Evolutionary conservation across 139 green algal species (phyloP), one percentile per base, ranked within the genome.

Genomic region (Chlorella ohadii): DNA sequence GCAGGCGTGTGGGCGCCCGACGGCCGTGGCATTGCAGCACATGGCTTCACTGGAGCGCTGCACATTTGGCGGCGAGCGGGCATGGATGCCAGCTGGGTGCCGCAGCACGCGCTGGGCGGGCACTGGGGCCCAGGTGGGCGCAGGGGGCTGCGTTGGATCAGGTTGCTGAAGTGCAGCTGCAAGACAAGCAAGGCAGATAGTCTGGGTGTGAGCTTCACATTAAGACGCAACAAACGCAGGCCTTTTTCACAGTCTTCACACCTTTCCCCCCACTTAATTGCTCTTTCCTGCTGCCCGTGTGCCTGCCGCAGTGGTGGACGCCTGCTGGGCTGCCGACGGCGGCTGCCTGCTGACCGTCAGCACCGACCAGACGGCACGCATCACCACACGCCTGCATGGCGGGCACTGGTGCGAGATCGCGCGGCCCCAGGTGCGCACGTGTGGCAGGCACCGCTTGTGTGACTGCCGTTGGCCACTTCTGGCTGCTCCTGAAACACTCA

Each of bases 31-130:
- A 93, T 99, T 4, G 41, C 97, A 23, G 94, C 97, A 16, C 93
- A 99, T 77, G 96, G 96, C 34, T 98, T 94, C 89, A 98, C 93
- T 25, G 96, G 97, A 0, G 95, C 96, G 0, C 85, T 99, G 64
- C 97, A 99, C 87, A 79, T 98, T 28, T 99, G 97, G 96, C 33
- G 84, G 72, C 57, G 78, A 71, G 15, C n/a, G 31, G 64, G 25
- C 70, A 31, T 44, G 59, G 25, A 79, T 20, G 71, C 65, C 67
- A 63, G 72, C 44, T 34, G 98, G 94, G 57, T 84, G 67, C 94
- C 96, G n/a, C 78, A 79, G 59, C 92, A 95, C 55, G 92, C 91
- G 5, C 59, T 94, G 57, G 93, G 94, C 0, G 96, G 96, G 1
- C 96, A 99, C 89, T 95, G 90, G 81, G 94, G 87, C 0, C 67